Percentiles rank a stretch among this genome's conserved stretches.
Conservation (phyloP, 129 eudicot species). For the Centrapalus pauciflorus region DNA sequence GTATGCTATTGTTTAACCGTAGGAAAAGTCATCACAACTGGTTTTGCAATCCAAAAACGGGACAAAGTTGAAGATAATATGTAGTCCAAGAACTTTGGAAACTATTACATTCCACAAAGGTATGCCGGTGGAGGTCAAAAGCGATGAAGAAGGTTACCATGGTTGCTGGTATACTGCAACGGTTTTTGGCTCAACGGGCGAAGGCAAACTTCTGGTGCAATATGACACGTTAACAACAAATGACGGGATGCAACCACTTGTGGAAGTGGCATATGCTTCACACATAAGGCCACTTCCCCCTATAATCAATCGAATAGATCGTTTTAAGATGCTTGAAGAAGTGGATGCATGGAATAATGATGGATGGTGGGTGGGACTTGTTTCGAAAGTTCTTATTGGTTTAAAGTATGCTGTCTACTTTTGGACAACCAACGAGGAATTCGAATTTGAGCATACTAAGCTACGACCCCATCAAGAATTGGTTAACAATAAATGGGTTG, state of each 20-base stretch:
- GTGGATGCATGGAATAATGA: conserved; percentile 77
- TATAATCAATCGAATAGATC: conserved; percentile 30
- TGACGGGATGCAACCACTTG: conserved; percentile 42
- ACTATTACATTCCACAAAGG: conserved; percentile 14
- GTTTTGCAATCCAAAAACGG: conserved; percentile 11
- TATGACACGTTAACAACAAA: conserved; percentile 50
- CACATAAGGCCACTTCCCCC: conserved; percentile 52
- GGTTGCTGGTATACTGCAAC: conserved; percentile 62
- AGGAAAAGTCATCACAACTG: conserved; percentile 6
- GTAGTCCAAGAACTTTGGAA: conserved; percentile 11
- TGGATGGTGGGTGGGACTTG: conserved; percentile 78
- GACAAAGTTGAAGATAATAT: conserved; percentile 22
- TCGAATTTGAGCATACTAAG: conserved; percentile 37
- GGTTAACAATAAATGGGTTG: conserved; percentile 52
- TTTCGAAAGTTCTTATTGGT: conserved; percentile 34
- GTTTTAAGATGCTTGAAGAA: conserved; percentile 41
- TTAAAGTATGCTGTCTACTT: conserved; percentile 48
- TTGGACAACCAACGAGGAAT: conserved; percentile 42
- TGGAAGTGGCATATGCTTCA: conserved; percentile 38
- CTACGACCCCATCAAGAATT: conserved; percentile 75
- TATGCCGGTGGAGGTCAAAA: conserved; percentile 38
- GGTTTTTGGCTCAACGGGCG: conserved; percentile 26
- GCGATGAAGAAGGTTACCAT: conserved; percentile 57
- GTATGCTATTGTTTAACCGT: not conserved
- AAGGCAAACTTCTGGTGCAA: conserved; percentile 42